Base-by-base conservation (phyloP, 1,284 basidiomycete genomes). In the Marasmius fiardii region DNA sequence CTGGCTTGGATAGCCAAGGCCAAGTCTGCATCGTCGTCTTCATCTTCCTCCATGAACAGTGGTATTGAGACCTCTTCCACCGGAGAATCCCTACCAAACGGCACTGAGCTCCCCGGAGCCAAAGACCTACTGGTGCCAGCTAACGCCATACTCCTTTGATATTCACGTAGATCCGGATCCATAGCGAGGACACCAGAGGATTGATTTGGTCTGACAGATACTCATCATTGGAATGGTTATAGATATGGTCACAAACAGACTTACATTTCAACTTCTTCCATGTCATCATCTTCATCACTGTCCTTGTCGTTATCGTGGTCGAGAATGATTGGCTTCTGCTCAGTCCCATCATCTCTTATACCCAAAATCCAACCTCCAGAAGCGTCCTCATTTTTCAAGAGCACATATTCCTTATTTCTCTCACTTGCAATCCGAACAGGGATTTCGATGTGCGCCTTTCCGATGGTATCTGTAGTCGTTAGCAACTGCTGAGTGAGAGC, bases 321-420 rank as follows among this genome's bases (percentile, higher is more conserved):
- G 58, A 98, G 83, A 56, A 88, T 82, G 59, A 99, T 98, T 0
- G 96, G 95, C 63, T 93, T 93, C 43, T 86, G 80, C 56, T 81
- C 76, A 3, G 83, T 91, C 2, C 81, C 83, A 66, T 93, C 82
- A 52, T 87, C 89, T 61, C 95, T 80, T 26, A 98, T 88, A 1
- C 96, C 97, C 21, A 99, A 74, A 23, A 96, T 86, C 90, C 95
- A 99, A 0, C 97, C 97, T 1, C 94, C 93, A 28, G 86, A 87
- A 28, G 78, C 83, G 20, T 85, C 84, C 64, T 92, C 88, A 61
- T 95, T 95, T 76, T 95, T 95, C 49, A 98, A 80, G 43, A 99
- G 78, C 5, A 98, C 79, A 69, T 99, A 99, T 71, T 98, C 88
- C 66, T 85, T 88, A 67, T 98, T 98, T 54, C 96, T 77, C 71